These are phyloP conservation scores for Pulveroboletus sp. DNA, from an alignment of 768 basidiomycete genomes.

Conservation along the genomic window DNA sequence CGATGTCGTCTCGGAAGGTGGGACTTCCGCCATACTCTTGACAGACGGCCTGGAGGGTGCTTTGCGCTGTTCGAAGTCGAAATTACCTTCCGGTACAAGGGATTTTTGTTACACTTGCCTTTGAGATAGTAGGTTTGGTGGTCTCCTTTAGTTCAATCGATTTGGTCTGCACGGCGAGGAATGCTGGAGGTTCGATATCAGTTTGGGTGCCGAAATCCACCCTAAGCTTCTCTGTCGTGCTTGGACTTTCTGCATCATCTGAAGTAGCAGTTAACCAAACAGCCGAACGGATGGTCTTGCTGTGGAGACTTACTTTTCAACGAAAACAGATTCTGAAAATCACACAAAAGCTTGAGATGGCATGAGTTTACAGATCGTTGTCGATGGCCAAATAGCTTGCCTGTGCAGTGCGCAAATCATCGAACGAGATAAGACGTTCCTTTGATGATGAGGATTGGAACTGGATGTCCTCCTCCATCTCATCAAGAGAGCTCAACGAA, in stretches of 20 bases:
- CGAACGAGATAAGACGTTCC: conserved; percentile 33
- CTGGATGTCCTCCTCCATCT: conserved; percentile 39
- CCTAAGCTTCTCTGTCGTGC: conserved; percentile 12
- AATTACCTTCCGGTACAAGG: not conserved
- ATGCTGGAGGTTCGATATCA: conserved; percentile 17
- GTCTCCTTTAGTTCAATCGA: conserved; percentile 20
- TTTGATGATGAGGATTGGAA: conserved; percentile 22
- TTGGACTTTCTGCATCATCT: not conserved
- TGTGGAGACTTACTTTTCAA: conserved; percentile 9
- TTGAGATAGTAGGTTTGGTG: conserved; percentile 15
- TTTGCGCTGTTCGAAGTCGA: conserved; percentile 28
- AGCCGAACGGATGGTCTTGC: not conserved
- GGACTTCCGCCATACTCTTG: conserved; percentile 16
- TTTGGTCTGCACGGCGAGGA: conserved; percentile 8
- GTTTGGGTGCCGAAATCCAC: conserved; percentile 29
- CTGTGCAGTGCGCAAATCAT: conserved; percentile 61
- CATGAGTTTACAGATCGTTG: conserved; percentile 11
- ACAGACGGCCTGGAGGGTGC: conserved; percentile 20
- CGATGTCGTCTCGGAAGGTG: conserved; percentile 7
- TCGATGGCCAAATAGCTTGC: conserved; percentile 31
- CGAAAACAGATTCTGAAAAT: conserved; percentile 27
- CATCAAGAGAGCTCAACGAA: conserved; percentile 71
- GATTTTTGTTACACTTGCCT: conserved; percentile 10
- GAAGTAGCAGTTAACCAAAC: not conserved
- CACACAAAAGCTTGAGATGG: conserved; percentile 38